phyloP scores from a whole-genome alignment of 2,329 filamentous ascomycete genomes.

The Botrytis fragariae region DNA sequence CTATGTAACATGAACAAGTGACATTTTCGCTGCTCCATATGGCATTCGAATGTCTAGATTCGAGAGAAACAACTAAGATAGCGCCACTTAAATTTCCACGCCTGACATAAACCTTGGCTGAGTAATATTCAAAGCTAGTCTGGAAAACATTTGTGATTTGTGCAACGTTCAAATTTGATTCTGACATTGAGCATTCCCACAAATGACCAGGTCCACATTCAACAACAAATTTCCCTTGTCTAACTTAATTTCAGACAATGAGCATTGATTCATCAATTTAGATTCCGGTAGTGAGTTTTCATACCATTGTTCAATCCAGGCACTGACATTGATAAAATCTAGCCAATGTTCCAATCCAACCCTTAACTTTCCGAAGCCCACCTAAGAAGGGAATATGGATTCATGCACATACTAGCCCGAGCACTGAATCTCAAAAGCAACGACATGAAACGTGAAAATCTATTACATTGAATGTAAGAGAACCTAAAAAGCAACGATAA shows the following conservation, averaged over 20 bases:
- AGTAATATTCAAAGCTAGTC: neutral
- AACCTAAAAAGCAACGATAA: neutral
- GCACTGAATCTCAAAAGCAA: neutral
- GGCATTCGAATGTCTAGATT: neutral
- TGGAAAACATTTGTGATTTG: rapidly evolving
- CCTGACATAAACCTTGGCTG: rapidly evolving
- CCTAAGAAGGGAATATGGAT: neutral
- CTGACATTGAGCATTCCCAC: neutral
- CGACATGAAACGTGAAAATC: neutral
- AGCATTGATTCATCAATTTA: neutral
- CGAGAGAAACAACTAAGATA: neutral
- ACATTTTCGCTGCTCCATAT: neutral
- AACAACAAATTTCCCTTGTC: neutral
- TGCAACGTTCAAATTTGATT: neutral
- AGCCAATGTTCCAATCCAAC: neutral
- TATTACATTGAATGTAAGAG: neutral
- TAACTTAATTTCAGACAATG: rapidly evolving
- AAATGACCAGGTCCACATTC: neutral
- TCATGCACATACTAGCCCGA: neutral
- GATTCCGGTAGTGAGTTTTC: no score
- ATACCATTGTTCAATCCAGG: neutral
- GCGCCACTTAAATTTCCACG: neutral
- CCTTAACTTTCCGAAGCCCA: neutral
- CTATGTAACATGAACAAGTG: neutral
- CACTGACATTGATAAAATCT: neutral